These are phyloP conservation scores for Thraustochytrium sp. DNA, from an alignment of 352 stramenopile species.

Conservation along the genomic window DNA sequence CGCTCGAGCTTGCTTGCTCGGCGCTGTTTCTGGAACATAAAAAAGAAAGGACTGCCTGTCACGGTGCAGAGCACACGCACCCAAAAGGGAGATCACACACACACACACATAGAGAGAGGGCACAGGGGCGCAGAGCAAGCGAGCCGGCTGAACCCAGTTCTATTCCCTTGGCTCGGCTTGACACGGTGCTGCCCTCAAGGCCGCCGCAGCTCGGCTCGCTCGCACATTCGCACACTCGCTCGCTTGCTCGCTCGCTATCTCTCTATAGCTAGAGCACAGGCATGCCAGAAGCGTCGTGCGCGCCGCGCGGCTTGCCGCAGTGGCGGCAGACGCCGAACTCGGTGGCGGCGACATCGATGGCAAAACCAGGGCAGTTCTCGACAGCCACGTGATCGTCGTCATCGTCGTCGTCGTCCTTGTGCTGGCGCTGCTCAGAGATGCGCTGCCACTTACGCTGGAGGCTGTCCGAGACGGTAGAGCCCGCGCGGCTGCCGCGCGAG, in stretches of 20 bases:
- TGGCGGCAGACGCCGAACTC: slow-evolving; percentile 30
- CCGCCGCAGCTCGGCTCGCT: neutral
- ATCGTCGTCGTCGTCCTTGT: neutral
- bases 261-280: neutral
- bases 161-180: no score
- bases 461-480: neutral
- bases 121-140: no score
- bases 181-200: no score
- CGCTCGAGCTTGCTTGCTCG: no score
- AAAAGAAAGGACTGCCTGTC: no score
- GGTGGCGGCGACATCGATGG: neutral
- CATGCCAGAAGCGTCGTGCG: neutral
- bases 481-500: neutral
- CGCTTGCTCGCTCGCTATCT: neutral
- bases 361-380: neutral
- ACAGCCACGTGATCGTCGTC: neutral
- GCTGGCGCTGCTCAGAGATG: neutral
- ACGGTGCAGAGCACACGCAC: no score
- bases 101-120: no score
- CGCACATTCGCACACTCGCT: neutral
- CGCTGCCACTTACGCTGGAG: neutral
- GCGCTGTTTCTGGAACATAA: no score
- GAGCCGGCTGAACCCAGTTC: no score
- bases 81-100: no score
- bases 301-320: neutral